Conservation (phyloP, 169 alveolate species). For the Toxoplasma gondii region DNA sequence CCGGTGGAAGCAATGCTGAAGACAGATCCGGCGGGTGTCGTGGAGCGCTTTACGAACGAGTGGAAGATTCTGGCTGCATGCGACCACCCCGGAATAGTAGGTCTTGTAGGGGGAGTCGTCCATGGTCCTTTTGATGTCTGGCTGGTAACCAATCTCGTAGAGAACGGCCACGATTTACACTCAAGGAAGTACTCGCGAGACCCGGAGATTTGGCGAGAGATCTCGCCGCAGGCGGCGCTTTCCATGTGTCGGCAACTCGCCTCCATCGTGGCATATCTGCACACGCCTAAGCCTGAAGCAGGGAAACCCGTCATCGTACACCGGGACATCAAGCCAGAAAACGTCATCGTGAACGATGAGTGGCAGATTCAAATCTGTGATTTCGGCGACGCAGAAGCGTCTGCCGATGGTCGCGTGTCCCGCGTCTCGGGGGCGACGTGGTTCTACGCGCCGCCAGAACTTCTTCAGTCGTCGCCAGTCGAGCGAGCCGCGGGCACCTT, state of each 20-base stretch:
- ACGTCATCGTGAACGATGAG: slow-evolving; percentile 76
- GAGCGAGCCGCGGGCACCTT: slow-evolving; percentile 43
- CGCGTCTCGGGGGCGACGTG: slow-evolving; percentile 91
- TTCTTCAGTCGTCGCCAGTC: slow-evolving; percentile 81
- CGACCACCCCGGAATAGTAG: slow-evolving; percentile 60
- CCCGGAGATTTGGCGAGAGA: slow-evolving; percentile 47
- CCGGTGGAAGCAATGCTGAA: slow-evolving; percentile 86
- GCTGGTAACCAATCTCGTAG: slow-evolving; percentile 84
- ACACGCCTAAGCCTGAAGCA: slow-evolving; percentile 24
- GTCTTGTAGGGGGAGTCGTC: slow-evolving; percentile 86
- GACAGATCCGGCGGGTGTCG: slow-evolving; percentile 87
- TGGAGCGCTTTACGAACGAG: slow-evolving; percentile 85
- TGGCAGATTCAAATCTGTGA: slow-evolving; percentile 81
- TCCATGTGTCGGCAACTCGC: slow-evolving; percentile 89
- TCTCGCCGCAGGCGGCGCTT: slow-evolving; percentile 70
- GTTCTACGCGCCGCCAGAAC: slow-evolving; percentile 92
- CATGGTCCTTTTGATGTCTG: slow-evolving; percentile 89
- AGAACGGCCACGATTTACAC: slow-evolving; percentile 86
- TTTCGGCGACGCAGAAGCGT: slow-evolving; percentile 86
- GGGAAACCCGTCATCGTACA: slow-evolving; percentile 78
- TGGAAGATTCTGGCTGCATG: slow-evolving; percentile 84
- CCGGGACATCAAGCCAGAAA: slow-evolving; percentile 83
- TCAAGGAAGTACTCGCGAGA: slow-evolving; percentile 81
- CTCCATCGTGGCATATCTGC: slow-evolving; percentile 82
- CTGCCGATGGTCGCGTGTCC: slow-evolving; percentile 80